Evolutionary conservation across 441 rosid species (phyloP), one percentile per base, ranked within the genome.

Genomic region (Biscutella laevigata): DNA sequence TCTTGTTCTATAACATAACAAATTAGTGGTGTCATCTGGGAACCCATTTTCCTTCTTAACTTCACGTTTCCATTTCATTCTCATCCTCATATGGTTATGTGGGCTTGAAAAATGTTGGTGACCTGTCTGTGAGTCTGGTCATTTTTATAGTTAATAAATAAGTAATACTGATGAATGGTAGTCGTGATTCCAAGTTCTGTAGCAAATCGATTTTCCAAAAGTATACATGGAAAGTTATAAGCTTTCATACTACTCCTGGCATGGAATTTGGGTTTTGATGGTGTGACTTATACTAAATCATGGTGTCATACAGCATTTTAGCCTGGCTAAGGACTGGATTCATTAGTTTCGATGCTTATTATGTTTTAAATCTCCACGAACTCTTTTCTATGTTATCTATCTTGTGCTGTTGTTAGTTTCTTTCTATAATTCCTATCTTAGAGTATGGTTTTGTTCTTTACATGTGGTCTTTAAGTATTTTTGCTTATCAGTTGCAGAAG

Each of bases 1-100:
- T 33, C 25, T 37, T 59, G 40, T 20, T 47, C 53, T 57, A 14
- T 43, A 13, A 43, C 45, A n/a, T n/a, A n/a, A n/a, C n/a, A n/a
- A n/a, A n/a, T n/a, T n/a, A n/a, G n/a, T n/a, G n/a, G n/a, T n/a
- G n/a, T n/a, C n/a, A n/a, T n/a, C n/a, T n/a, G n/a, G n/a, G n/a
- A n/a, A n/a, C n/a, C n/a, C n/a, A n/a, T n/a, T n/a, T n/a, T n/a
- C n/a, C n/a, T n/a, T n/a, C n/a, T n/a, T n/a, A n/a, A n/a, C n/a
- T n/a, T n/a, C n/a, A n/a, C n/a, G n/a, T n/a, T n/a, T n/a, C n/a
- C n/a, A n/a, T n/a, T n/a, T n/a, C n/a, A n/a, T n/a, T n/a, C n/a
- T n/a, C n/a, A n/a, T n/a, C n/a, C n/a, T n/a, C n/a, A n/a, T n/a
- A n/a, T n/a, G n/a, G n/a, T n/a, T n/a, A n/a, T n/a, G n/a, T n/a